These are phyloP conservation scores for Colletotrichum caudatum DNA, from an alignment of 2,329 filamentous ascomycete genomes.

Conservation along the genomic window DNA sequence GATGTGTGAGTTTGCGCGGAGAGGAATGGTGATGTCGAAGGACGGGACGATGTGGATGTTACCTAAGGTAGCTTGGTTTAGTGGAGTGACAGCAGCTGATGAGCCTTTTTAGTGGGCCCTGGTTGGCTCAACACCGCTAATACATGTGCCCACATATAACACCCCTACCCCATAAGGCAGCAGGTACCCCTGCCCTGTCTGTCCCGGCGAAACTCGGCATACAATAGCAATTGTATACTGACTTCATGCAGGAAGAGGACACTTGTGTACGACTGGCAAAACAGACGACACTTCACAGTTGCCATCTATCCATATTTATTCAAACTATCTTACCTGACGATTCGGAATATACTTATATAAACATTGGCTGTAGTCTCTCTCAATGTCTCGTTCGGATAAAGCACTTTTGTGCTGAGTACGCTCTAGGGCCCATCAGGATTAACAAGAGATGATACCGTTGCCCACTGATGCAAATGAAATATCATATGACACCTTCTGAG, in stretches of 20 bases:
- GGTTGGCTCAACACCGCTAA: slow-evolving; percentile 5
- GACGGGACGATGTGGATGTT: background rate
- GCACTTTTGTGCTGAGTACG: background rate
- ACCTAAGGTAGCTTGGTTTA: too few relatives aligned
- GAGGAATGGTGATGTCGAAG: background rate
- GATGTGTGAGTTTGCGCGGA: background rate
- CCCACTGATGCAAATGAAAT: background rate
- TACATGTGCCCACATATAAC: background rate
- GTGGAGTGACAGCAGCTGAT: background rate
- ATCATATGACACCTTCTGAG: background rate
- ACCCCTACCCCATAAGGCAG: background rate
- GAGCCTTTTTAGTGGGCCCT: slow-evolving; percentile 8
- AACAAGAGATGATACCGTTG: background rate
- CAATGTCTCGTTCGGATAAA: background rate
- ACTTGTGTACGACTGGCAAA: background rate
- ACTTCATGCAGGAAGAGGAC: background rate
- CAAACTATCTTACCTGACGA: background rate
- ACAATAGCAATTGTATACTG: background rate
- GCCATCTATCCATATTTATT: background rate
- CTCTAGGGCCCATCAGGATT: background rate
- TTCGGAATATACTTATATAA: background rate
- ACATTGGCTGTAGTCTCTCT: background rate
- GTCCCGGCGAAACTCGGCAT: background rate
- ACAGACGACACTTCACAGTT: background rate
- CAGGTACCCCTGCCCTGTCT: background rate